Base-by-base conservation (phyloP, 139 green algal genomes). In the Coelastrella sp. region DNA sequence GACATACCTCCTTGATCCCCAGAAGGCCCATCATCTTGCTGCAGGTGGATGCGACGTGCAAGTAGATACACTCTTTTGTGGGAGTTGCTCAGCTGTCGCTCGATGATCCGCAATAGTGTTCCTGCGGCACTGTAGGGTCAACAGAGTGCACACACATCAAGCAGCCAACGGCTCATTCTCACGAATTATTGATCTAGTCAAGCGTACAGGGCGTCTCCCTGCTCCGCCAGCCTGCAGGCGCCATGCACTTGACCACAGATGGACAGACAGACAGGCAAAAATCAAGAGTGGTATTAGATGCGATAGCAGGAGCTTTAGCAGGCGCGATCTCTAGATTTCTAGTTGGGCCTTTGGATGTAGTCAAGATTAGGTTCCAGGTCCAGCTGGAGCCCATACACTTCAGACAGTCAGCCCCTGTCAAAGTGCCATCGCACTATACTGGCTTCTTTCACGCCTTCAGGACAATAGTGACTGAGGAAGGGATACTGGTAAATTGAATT, bases 361-460 rank as follows among this genome's bases (percentile, higher is more conserved):
- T 99, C 7, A 99, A 99, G 75, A 99, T 99, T 43, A 82, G 96
- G 5, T 96, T 98, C 62, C 96, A 99, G 79, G 94, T 99, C 5
- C 95, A 98, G 77, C 77, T 98, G 41, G 62, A 84, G 50, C 62
- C 6, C 35, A 67, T n/a, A 9, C 64, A 30, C 60, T 48, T 53
- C 76, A 78, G 35, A 23, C 66, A 50, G 30, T 8, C 21, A 32
- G 38, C n/a, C 17, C 6, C 34, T 0, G 89, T 91, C 7, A 98
- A 99, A 78, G 51, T 38, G 6, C 75, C 75, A 35, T 71, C 75
- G 11, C 53, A 82, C 53, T 99, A 99, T 88, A 98, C 93, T 0
- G 93, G 93, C 27, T 86, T 99, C 38, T 2, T 75, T 6, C 95
- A 99, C 76, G 96, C 96, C 0, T 63, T 98, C 4, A 68, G 40